Percentiles rank a stretch among this genome's conserved stretches.
Evolutionary conservation across 2,329 filamentous ascomycete genomes (phyloP).

Genomic region (Colletotrichum chrysophilum): DNA sequence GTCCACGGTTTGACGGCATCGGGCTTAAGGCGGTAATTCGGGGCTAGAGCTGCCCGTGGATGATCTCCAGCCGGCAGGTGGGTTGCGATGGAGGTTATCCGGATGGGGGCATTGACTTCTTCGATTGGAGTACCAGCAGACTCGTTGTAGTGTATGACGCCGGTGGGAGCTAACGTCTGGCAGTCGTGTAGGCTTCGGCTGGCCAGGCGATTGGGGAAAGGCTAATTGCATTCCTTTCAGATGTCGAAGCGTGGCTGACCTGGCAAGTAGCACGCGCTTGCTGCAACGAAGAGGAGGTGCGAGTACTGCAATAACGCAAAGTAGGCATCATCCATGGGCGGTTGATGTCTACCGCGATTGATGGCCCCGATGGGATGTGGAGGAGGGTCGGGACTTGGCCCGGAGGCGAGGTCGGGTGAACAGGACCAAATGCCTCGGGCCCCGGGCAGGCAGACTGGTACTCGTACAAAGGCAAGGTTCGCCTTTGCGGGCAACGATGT

Average conservation of each 20-base stretch:
- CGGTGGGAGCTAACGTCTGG: background rate
- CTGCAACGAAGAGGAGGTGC: background rate
- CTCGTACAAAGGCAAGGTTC: background rate
- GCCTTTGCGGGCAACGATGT: background rate
- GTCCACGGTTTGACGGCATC: background rate
- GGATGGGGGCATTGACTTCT: background rate
- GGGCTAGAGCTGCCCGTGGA: conserved; percentile 10
- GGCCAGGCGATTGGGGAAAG: background rate
- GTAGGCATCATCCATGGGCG: background rate
- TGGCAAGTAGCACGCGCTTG: background rate
- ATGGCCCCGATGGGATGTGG: background rate
- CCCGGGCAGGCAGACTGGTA: background rate
- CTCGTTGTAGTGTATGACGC: background rate
- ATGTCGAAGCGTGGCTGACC: background rate
- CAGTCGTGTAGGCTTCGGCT: background rate
- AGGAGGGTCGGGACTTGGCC: background rate
- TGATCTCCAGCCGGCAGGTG: background rate
- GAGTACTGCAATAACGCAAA: background rate
- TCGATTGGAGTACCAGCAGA: background rate
- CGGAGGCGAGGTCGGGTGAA: background rate
- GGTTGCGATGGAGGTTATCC: background rate
- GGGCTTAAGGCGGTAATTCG: background rate
- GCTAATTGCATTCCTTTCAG: background rate
- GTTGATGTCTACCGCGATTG: background rate
- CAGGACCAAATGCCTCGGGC: background rate